These are phyloP conservation scores for Moesziomyces antarcticus DNA, from an alignment of 1,284 basidiomycete species.

Conservation along the genomic window DNA sequence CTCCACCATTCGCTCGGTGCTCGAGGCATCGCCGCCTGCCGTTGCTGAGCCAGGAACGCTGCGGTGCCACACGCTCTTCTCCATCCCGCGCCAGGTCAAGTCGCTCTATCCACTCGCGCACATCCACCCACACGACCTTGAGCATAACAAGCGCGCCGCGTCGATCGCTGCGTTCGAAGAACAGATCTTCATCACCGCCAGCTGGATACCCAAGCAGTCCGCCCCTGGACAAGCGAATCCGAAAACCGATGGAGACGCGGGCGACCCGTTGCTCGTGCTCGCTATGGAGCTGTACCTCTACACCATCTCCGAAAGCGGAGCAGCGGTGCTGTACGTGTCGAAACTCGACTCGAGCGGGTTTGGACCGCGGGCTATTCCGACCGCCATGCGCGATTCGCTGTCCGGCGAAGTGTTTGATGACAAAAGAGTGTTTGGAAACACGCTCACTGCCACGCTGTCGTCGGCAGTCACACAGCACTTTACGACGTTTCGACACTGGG, in stretches of 20 bases:
- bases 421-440: constrained; percentile 17
- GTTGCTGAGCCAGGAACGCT: constrained; percentile 33
- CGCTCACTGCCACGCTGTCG: constrained; percentile 75
- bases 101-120: constrained; percentile 64
- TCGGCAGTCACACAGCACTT: constrained; percentile 78
- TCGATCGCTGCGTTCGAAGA: constrained; percentile 30
- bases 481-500: constrained; percentile 71
- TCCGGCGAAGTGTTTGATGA: constrained; percentile 7
- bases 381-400: constrained; percentile 13
- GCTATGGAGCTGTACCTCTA: constrained; percentile 87
- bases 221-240: not conserved
- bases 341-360: constrained; percentile 95
- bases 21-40: constrained; percentile 27
- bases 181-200: constrained; percentile 52
- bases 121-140: constrained; percentile 46
- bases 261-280: constrained; percentile 72
- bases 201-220: constrained; percentile 18
- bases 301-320: constrained; percentile 76
- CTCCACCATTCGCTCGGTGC: constrained; percentile 21
- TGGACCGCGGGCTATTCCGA: constrained; percentile 63
- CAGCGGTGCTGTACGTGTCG: constrained; percentile 85
- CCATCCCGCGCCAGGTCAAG: constrained; percentile 54
- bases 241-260: not conserved
- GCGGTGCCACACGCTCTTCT: constrained; percentile 55
- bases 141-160: constrained; percentile 22